Conservation (phyloP, 257 asterid species). For the Fraxinus americana region DNA sequence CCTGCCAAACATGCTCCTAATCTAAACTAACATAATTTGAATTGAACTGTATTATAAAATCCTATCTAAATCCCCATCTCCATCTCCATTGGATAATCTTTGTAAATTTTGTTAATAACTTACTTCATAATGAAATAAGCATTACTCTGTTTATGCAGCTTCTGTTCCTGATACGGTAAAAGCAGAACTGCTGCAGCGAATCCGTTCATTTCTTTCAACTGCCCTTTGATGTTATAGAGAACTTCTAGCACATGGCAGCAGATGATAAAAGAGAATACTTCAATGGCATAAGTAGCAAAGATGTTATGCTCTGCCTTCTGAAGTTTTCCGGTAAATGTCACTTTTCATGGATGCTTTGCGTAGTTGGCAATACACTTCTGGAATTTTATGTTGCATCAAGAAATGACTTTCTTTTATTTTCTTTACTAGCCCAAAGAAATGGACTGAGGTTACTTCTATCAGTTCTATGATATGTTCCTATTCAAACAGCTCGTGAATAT, state of each 20-base stretch:
- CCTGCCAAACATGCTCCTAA: no score
- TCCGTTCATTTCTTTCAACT: constrained; percentile 55
- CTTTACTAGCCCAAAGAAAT: not conserved
- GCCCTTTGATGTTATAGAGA: constrained; percentile 38
- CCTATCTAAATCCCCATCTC: no score
- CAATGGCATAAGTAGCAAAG: not conserved
- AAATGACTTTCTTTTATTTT: constrained; percentile 1
- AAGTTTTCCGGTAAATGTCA: not conserved
- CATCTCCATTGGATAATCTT: no score
- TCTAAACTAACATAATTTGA: no score
- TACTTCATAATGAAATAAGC: constrained; percentile 1
- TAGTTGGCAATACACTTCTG: not conserved
- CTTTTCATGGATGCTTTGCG: not conserved
- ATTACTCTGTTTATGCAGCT: constrained; percentile 44
- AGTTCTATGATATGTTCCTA: not conserved
- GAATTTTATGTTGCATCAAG: not conserved
- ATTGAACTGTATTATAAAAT: no score
- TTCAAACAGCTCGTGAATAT: not conserved
- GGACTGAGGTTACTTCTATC: not conserved
- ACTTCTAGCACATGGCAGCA: not conserved
- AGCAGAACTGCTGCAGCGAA: constrained; percentile 72
- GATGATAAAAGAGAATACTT: not conserved
- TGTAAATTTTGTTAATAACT: not conserved
- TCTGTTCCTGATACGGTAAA: constrained; percentile 73
- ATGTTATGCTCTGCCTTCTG: constrained; percentile 2